Evolutionary conservation across 1,284 basidiomycete species (phyloP).

Genomic region (Gymnopus androsaceus): DNA sequence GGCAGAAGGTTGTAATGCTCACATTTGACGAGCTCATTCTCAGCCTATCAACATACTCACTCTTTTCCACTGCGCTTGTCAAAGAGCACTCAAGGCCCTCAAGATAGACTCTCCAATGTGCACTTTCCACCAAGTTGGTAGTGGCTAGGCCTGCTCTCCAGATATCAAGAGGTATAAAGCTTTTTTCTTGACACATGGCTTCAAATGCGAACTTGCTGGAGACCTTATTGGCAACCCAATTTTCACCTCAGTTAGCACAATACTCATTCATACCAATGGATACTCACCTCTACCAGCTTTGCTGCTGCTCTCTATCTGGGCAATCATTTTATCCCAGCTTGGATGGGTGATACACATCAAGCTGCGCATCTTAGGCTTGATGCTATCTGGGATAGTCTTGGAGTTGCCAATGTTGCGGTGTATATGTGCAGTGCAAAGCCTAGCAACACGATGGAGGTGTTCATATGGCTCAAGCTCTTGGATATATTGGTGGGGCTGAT

Average conservation of each 20-base stretch:
- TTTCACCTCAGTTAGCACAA: slow-evolving; percentile 8
- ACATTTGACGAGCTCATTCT: neutral
- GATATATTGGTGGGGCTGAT: neutral
- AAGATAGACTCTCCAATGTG: too few relatives aligned
- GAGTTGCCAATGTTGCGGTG: neutral
- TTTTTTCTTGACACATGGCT: slow-evolving; percentile 24
- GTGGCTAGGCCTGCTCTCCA: too few relatives aligned
- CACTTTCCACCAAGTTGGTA: too few relatives aligned
- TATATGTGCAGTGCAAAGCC: slow-evolving; percentile 3
- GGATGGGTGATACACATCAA: slow-evolving; percentile 2
- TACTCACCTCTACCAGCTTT: slow-evolving; percentile 16
- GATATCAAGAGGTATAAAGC: slow-evolving; percentile 22
- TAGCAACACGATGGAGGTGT: slow-evolving; percentile 6
- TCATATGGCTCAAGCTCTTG: neutral
- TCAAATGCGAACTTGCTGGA: slow-evolving; percentile 25
- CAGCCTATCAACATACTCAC: neutral
- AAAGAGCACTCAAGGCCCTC: neutral
- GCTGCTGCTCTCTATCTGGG: slow-evolving; percentile 3
- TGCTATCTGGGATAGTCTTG: neutral
- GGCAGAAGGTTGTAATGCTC: neutral
- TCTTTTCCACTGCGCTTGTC: neutral
- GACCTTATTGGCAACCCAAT: slow-evolving; percentile 28
- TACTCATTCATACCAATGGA: neutral
- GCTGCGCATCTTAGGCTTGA: neutral
- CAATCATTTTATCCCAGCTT: neutral